Evolutionary conservation across 257 asterid genomes (phyloP).

Genomic region (Solanum sitiens): DNA sequence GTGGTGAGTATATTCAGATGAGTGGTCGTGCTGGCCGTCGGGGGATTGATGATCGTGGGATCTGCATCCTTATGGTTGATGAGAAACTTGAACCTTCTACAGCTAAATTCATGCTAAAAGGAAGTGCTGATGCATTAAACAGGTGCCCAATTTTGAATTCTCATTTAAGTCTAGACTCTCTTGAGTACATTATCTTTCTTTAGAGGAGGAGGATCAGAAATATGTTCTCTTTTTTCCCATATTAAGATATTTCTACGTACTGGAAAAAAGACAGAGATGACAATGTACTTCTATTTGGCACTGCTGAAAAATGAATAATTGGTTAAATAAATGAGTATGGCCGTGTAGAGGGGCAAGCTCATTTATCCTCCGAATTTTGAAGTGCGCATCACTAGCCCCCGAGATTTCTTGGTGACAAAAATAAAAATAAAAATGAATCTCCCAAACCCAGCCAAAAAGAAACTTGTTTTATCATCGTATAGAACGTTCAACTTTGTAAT

Average conservation of each 20-base stretch:
- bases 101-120: conserved; percentile 83
- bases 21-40: conserved; percentile 99
- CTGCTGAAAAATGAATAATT: background rate
- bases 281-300: background rate
- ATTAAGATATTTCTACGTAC: background rate
- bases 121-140: conserved; percentile 90
- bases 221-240: background rate
- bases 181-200: background rate
- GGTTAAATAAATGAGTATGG: background rate
- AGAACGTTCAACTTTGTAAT: background rate
- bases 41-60: conserved; percentile 97
- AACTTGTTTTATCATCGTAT: background rate
- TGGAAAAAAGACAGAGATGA: background rate
- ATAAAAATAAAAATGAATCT: background rate
- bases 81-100: conserved; percentile 95
- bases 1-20: conserved; percentile 99
- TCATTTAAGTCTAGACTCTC: background rate
- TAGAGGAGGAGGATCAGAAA: background rate
- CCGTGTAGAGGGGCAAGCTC: background rate
- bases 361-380: background rate
- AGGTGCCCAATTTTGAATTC: conserved; percentile 32
- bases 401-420: background rate
- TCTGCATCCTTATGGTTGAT: conserved; percentile 99
- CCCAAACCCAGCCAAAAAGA: background rate
- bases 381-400: background rate